Conservation (phyloP, 371 early-diverging fungal species). For the Quaeritorhiza haematococci region DNA sequence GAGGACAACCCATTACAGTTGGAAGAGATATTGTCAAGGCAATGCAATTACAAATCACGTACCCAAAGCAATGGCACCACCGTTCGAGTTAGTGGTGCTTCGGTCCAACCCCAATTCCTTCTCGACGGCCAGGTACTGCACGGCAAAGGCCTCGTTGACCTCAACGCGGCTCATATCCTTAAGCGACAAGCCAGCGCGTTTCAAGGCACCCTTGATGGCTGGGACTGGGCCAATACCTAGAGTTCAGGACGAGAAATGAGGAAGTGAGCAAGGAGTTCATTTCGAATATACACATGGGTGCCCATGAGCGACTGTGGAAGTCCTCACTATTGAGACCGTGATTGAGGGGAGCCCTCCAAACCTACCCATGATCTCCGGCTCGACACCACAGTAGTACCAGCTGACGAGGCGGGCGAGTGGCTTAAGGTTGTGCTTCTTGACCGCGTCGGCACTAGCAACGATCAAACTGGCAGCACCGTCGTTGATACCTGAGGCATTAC, state of each 20-base stretch:
- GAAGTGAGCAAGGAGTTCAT: constrained; percentile 48
- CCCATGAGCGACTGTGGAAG: too few species aligned
- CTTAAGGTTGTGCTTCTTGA: constrained; percentile 70
- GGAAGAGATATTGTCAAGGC: not conserved
- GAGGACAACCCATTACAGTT: not conserved
- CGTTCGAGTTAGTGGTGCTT: constrained; percentile 76
- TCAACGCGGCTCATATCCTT: constrained; percentile 88
- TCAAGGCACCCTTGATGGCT: constrained; percentile 83
- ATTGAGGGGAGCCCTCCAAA: not conserved
- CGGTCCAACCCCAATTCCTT: constrained; percentile 81
- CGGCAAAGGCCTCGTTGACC: constrained; percentile 98
- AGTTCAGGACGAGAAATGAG: constrained; percentile 22
- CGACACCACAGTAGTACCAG: constrained; percentile 75
- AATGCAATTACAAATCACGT: not conserved
- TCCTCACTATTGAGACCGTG: too few species aligned
- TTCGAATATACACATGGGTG: not conserved
- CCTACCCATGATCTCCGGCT: constrained; percentile 53
- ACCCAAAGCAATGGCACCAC: constrained; percentile 91
- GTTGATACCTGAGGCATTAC: constrained; percentile 90
- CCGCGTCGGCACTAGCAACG: constrained; percentile 82
- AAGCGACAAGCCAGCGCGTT: constrained; percentile 70
- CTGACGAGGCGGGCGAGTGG: constrained; percentile 86
- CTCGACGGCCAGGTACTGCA: constrained; percentile 86
- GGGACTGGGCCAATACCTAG: constrained; percentile 94
- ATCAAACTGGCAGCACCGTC: constrained; percentile 94